Evolutionary conservation across 2,329 filamentous ascomycete species (phyloP), one percentile per base, ranked within the genome.

Genomic region (Meredithiella fracta): DNA sequence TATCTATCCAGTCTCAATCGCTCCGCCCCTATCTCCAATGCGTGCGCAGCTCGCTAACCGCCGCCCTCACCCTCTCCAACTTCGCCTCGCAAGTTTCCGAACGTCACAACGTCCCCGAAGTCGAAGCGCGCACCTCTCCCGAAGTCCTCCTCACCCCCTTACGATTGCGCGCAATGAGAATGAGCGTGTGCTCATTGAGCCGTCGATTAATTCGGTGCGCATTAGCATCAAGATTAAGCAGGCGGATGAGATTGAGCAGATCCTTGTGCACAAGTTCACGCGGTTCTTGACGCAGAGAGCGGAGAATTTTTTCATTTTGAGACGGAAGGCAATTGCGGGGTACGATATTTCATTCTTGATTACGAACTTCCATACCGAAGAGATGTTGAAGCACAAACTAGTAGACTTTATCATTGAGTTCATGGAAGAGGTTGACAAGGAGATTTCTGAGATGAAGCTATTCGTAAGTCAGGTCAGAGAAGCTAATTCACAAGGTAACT

Each of bases 401-500:
- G 94, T 98, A 34, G 92, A 98, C 69, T 98, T 98, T 66, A 94
- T 98, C 63, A 96, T 98, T 62, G 84, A 97, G 66, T 98, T 98
- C 66, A 97, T 98, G 91, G 91, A 98, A 70, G 92, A 98, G 69
- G 94, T 98, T 3, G 94, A 98, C 70, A 98, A 98, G 76, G 92
- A 98, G 70, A 98, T 98, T 59, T 97, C 92, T 2, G 94, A 98
- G 73, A 97, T 98, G 92, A 98, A 98, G 78, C 84, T 98, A 65
- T 98, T 98, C 70, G 91, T 96, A 78, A 63, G 87, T 75, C 47
- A 17, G 8, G 15, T 31, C 14, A 23, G 20, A 31, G 34, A 14
- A 14, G 15, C 11, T 17, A 31, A 26, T 55, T 14, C 22, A 15
- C 22, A 26, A 9, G 14, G 14, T 37, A 29, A 15, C 9, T 1